Evolutionary conservation across 1,284 basidiomycete species (phyloP).

Genomic region (Gomphus bonarii): DNA sequence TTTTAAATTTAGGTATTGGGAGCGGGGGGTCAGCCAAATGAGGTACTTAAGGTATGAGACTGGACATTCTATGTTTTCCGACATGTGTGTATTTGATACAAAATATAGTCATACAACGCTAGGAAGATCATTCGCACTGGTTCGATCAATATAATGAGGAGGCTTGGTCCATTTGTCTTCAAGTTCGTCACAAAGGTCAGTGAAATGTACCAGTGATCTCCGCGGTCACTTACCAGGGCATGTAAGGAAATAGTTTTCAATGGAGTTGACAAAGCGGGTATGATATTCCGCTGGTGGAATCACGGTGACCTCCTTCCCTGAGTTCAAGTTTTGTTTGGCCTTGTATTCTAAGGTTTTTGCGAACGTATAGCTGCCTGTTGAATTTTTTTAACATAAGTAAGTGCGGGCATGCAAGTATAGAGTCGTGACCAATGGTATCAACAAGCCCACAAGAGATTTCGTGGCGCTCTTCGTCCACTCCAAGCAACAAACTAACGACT

Average conservation of each 20-base stretch:
- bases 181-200: neutral
- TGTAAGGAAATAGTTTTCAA: conserved; percentile 60
- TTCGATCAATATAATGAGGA: conserved; percentile 3
- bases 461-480: conserved; percentile 52
- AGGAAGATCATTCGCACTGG: neutral
- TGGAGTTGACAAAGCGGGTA: conserved; percentile 53
- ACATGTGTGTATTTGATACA: neutral
- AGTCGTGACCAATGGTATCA: conserved; percentile 57
- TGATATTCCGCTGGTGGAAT: conserved; percentile 63
- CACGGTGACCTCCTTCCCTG: conserved; percentile 56
- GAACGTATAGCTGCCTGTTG: conserved; percentile 58
- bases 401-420: neutral
- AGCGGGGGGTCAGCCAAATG: conserved; percentile 19
- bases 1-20: conserved; percentile 60
- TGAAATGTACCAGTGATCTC: neutral
- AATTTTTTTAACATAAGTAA: neutral
- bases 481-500: conserved; percentile 43
- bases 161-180: conserved; percentile 28
- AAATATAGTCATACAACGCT: conserved; percentile 2
- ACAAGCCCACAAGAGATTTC: conserved; percentile 68
- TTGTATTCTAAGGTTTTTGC: conserved; percentile 73
- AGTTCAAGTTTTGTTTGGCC: conserved; percentile 57
- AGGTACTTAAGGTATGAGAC: too few relatives aligned
- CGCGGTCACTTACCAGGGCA: conserved; percentile 44
- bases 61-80: neutral